Evolutionary conservation across 2,329 filamentous ascomycete species (phyloP).

Genomic region (Alternaria postmessia): DNA sequence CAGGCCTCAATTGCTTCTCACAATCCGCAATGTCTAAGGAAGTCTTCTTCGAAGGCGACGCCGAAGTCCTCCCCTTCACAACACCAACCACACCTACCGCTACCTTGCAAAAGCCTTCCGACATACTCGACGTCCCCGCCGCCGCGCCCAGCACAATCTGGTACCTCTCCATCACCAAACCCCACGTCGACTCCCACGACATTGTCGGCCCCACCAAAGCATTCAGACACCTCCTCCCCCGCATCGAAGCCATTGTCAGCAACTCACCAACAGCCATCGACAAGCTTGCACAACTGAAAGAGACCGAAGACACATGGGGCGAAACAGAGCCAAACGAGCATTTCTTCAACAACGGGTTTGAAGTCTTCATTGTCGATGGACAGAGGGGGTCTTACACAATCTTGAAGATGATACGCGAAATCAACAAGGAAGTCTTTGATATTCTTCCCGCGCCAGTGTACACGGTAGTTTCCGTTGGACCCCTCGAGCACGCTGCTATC

Average conservation of each 20-base stretch:
- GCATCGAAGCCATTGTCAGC: constrained; percentile 19
- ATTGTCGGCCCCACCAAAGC: constrained; percentile 26
- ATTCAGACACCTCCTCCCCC: constrained; percentile 29
- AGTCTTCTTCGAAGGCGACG: constrained; percentile 16
- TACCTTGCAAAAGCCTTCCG: constrained; percentile 15
- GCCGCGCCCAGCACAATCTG: constrained; percentile 22
- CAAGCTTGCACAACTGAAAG: constrained; percentile 21
- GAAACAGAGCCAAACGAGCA: neutral
- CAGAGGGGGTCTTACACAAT: constrained; percentile 26
- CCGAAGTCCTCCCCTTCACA: neutral
- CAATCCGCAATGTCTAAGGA: constrained; percentile 17
- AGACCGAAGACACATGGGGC: constrained; percentile 17
- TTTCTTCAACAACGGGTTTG: constrained; percentile 21
- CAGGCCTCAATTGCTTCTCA: neutral
- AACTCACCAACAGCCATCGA: constrained; percentile 32
- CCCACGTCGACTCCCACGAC: constrained; percentile 29
- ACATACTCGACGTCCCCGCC: constrained; percentile 20
- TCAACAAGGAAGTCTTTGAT: constrained; percentile 15
- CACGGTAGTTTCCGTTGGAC: constrained; percentile 24
- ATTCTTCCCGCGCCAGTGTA: constrained; percentile 28
- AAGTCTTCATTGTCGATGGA: constrained; percentile 23
- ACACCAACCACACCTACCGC: neutral
- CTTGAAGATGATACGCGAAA: constrained; percentile 19
- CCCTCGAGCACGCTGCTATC: constrained; percentile 12
- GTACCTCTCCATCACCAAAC: constrained; percentile 36